Conservation (phyloP, 208 protist species). For the Acanthamoeba comandoni region DNA sequence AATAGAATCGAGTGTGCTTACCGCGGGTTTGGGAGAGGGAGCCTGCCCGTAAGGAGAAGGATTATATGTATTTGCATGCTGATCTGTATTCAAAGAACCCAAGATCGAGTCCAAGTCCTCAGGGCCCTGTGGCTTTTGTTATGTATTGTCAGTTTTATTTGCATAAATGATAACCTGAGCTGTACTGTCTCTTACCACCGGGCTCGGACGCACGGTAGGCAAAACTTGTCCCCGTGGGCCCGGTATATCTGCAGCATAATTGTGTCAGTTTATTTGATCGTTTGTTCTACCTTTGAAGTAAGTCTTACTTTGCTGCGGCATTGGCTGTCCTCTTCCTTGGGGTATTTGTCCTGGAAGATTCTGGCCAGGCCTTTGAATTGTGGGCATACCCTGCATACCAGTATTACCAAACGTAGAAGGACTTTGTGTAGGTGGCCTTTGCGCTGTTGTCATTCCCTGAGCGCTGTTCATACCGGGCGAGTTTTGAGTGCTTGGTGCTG, state of each 20-base stretch:
- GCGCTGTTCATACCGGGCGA: too few relatives aligned
- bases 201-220: neutral
- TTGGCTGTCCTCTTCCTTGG: too few relatives aligned
- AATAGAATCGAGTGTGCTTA: neutral
- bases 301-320: too few relatives aligned
- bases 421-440: too few relatives aligned
- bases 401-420: too few relatives aligned
- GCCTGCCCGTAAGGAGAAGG: neutral
- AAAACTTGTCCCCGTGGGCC: neutral
- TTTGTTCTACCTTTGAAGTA: too few relatives aligned
- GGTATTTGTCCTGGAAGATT: too few relatives aligned
- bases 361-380: too few relatives aligned
- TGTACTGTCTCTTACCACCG: neutral
- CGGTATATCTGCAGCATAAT: neutral
- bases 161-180: neutral
- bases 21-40: neutral
- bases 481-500: too few relatives aligned
- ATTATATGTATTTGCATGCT: neutral
- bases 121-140: neutral
- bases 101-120: slow-evolving; percentile 45
- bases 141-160: neutral
- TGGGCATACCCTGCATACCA: too few relatives aligned
- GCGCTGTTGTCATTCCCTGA: too few relatives aligned
- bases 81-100: slow-evolving; percentile 12
- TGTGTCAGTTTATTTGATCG: too few relatives aligned